A percentile compares a stretch with the other conserved stretches of the same genome.
Conservation (phyloP, 2,329 filamentous ascomycete species). For the Volutella citrinella region DNA sequence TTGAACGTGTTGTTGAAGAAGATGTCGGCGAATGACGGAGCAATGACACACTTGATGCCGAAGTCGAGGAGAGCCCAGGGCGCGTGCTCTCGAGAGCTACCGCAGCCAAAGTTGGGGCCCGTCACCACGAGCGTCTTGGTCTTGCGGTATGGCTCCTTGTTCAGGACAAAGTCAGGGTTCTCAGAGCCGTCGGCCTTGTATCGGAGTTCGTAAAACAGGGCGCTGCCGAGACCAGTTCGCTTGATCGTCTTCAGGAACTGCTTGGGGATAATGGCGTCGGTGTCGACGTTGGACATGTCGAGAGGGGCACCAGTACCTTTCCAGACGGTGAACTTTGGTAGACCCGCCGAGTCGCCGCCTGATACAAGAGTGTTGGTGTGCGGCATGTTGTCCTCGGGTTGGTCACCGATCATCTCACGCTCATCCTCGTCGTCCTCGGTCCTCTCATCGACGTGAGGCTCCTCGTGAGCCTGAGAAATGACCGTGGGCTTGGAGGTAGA, state of each 20-base stretch:
- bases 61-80: conserved; percentile 97
- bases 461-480: conserved; percentile 33
- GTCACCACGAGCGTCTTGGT: conserved; percentile 90
- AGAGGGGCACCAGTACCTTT: conserved; percentile 87
- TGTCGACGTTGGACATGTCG: conserved; percentile 89
- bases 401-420: conserved; percentile 52
- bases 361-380: conserved; percentile 60
- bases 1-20: conserved; percentile 99
- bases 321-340: conserved; percentile 79
- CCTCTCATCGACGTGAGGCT: conserved; percentile 52
- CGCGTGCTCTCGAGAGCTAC: conserved; percentile 88
- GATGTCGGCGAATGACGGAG: conserved; percentile 72
- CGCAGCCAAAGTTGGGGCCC: conserved; percentile 93
- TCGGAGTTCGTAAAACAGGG: conserved; percentile 83
- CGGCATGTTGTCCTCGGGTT: conserved; percentile 61
- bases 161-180: conserved; percentile 82
- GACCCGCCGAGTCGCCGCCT: conserved; percentile 51
- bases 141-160: conserved; percentile 79
- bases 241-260: conserved; percentile 99
- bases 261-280: conserved; percentile 99
- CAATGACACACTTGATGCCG: conserved; percentile 91
- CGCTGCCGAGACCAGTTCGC: conserved; percentile 85
- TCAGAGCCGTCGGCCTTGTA: conserved; percentile 72
- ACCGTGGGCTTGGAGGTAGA: conserved; percentile 58
- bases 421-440: conserved; percentile 50